Conservation (phyloP, 164 flowering plant genomes). For the Tetracentron sinense region DNA sequence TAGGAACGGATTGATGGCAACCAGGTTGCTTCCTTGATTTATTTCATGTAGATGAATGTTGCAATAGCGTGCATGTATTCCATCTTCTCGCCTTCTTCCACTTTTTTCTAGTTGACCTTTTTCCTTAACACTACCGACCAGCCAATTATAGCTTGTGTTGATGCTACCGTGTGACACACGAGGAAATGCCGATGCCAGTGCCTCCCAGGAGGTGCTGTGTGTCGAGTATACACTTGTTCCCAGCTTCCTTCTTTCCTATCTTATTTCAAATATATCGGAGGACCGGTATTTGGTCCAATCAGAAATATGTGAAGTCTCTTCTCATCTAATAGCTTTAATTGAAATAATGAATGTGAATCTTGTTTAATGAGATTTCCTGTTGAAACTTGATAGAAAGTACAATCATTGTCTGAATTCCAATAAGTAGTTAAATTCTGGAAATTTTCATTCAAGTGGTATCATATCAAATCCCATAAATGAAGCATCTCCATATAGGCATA, state of each 20-base stretch:
- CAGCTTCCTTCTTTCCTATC: too few relatives aligned
- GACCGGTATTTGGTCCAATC: too few relatives aligned
- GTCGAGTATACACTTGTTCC: too few relatives aligned
- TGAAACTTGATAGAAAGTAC: too few relatives aligned
- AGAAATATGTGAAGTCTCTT: too few relatives aligned
- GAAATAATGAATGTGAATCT: background rate
- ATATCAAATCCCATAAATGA: background rate
- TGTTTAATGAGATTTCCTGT: background rate
- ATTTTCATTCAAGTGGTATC: constrained; percentile 1
- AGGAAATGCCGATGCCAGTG: too few relatives aligned
- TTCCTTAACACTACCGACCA: background rate
- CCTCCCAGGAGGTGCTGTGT: too few relatives aligned
- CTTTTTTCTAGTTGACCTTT: too few relatives aligned
- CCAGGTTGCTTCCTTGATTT: background rate
- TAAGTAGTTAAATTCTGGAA: background rate
- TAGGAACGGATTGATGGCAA: background rate
- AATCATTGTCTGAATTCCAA: background rate
- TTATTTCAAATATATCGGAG: too few relatives aligned
- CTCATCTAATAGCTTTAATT: too few relatives aligned
- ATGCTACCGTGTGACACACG: constrained; percentile 1
- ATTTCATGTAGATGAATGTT: background rate
- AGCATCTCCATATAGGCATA: background rate
- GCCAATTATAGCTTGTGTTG: background rate
- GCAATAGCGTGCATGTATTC: too few relatives aligned
- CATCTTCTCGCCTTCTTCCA: too few relatives aligned